Percentiles rank a stretch among this genome's conserved stretches.
Evolutionary conservation across 2,329 filamentous ascomycete species (phyloP).

Genomic region (Aspergillus sergii): DNA sequence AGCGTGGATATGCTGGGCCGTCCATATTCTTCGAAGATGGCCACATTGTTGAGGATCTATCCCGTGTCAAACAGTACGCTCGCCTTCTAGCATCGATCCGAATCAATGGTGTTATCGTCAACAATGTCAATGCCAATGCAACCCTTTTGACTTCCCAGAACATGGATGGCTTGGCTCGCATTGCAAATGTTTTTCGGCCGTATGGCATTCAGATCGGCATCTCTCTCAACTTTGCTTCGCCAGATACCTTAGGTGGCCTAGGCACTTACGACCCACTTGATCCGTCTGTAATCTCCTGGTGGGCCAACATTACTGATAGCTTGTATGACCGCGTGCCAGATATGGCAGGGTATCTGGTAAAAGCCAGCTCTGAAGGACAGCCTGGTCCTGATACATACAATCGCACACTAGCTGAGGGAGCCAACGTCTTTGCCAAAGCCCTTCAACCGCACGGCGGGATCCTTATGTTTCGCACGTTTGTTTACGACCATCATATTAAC

Average conservation of each 20-base stretch:
- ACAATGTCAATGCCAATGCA: conserved; percentile 72
- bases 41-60: conserved; percentile 58
- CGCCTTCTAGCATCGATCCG: conserved; percentile 68
- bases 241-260: conserved; percentile 58
- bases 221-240: conserved; percentile 70
- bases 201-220: conserved; percentile 68
- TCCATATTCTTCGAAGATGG: conserved; percentile 70
- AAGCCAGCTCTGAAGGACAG: conserved; percentile 73
- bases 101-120: conserved; percentile 68
- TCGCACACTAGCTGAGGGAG: conserved; percentile 67
- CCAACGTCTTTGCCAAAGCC: conserved; percentile 67
- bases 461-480: conserved; percentile 72
- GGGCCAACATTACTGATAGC: conserved; percentile 60
- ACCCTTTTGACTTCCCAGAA: conserved; percentile 59
- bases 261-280: conserved; percentile 68
- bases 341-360: conserved; percentile 69
- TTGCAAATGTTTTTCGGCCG: conserved; percentile 68
- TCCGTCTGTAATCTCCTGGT: conserved; percentile 61
- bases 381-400: conserved; percentile 71
- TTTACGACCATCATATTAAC: conserved; percentile 63
- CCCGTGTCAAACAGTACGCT: conserved; percentile 63
- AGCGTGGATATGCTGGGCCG: conserved; percentile 67
- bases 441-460: conserved; percentile 62
- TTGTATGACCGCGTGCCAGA: conserved; percentile 67
- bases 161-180: conserved; percentile 61